These are phyloP conservation scores for Aurantiochytrium sp. DNA, from an alignment of 108 stramenopile species.

Conservation along the genomic window DNA sequence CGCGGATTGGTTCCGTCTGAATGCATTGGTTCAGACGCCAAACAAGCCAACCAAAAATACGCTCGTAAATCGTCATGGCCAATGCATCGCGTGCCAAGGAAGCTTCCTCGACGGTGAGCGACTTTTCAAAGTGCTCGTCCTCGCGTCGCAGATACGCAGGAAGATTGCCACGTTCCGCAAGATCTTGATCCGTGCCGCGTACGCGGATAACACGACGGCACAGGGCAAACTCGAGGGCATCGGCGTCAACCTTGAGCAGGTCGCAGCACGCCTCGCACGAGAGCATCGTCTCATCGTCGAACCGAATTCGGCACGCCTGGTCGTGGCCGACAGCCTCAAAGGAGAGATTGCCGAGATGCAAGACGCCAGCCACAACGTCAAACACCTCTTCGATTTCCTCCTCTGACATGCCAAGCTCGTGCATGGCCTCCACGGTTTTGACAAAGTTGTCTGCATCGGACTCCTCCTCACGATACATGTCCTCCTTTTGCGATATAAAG, in stretches of 20 bases:
- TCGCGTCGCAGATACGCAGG: conserved; percentile 35
- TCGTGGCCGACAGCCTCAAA: conserved; percentile 10
- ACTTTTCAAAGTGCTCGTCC: conserved; percentile 68
- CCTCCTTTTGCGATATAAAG: neutral
- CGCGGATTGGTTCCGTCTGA: neutral
- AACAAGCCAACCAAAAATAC: conserved; percentile 79
- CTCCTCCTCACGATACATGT: neutral
- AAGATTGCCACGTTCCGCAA: conserved; percentile 70
- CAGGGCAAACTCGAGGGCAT: neutral
- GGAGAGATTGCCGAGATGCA: conserved; percentile 31
- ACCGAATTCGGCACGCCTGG: neutral
- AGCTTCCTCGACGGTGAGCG: conserved; percentile 67
- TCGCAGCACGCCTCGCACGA: neutral
- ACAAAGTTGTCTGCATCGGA: neutral
- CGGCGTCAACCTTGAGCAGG: neutral
- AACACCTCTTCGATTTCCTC: neutral
- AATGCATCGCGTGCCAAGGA: conserved; percentile 81
- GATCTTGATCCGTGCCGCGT: conserved; percentile 57
- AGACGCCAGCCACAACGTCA: conserved; percentile 19
- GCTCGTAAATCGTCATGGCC: conserved; percentile 84
- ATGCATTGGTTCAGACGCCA: conserved; percentile 74
- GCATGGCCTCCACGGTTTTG: conserved; percentile 17
- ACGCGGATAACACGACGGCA: conserved; percentile 62
- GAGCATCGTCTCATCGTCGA: neutral
- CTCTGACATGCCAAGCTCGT: neutral